Evolutionary conservation across 1,284 basidiomycete species (phyloP).

Genomic region (Naganishia sp.): DNA sequence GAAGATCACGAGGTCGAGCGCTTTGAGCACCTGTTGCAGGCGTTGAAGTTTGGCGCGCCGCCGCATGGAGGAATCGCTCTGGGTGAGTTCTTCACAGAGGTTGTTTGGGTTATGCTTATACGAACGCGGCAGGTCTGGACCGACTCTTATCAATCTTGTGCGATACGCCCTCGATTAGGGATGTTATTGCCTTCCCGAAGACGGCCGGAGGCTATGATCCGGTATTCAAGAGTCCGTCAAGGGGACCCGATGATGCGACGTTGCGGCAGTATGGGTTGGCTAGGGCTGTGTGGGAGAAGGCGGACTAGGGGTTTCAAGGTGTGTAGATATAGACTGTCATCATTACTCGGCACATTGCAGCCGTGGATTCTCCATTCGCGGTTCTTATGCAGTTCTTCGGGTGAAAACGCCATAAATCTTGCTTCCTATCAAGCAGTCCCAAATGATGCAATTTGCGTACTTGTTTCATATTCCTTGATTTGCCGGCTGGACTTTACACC

Average conservation of each 20-base stretch:
- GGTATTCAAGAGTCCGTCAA: slow-evolving; percentile 81
- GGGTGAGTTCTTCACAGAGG: slow-evolving; percentile 58
- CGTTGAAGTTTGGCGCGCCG: slow-evolving; percentile 82
- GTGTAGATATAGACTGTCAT: not conserved
- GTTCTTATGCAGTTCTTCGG: not conserved
- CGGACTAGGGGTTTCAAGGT: not conserved
- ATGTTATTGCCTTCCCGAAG: slow-evolving; percentile 97
- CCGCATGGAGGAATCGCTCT: slow-evolving; percentile 94
- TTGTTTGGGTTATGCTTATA: slow-evolving; percentile 27
- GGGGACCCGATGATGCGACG: slow-evolving; percentile 58
- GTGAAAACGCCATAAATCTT: not conserved
- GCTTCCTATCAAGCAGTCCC: not conserved
- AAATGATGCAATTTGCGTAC: not conserved
- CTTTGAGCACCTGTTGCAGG: slow-evolving; percentile 81
- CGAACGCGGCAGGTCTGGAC: slow-evolving; percentile 67
- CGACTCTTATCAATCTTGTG: slow-evolving; percentile 87
- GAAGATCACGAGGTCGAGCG: slow-evolving; percentile 68
- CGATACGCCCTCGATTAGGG: slow-evolving; percentile 78
- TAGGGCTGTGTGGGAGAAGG: not conserved
- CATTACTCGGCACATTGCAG: too few species aligned
- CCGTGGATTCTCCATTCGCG: too few species aligned
- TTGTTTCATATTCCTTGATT: slow-evolving; percentile 3
- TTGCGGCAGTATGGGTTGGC: slow-evolving; percentile 56
- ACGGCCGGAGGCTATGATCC: slow-evolving; percentile 75
- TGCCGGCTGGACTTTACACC: not conserved